Base-by-base conservation (phyloP, 805 yeast genomes). In the Metschnikowia chrysomelidarum region DNA sequence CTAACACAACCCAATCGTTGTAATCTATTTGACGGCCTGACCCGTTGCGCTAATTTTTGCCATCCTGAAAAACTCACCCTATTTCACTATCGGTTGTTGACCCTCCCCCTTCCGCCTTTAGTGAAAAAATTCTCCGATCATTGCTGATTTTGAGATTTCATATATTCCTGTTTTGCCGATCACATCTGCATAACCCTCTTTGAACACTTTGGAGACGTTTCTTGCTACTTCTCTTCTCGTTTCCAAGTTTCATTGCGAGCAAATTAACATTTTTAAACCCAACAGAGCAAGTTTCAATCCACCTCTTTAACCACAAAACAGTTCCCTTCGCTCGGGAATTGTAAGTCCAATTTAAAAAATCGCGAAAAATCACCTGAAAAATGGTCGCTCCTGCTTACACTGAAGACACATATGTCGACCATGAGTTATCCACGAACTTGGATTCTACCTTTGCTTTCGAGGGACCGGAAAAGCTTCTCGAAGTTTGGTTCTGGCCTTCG, bases 381-480 rank as follows among this genome's bases (percentile, higher is more conserved):
- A 66, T 67, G 72, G 72, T 64, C 44, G 69, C 71, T 30, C 70
- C 73, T 24, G 65, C 69, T 28, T 62, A 59, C 52, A 27, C 40
- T 34, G 63, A 65, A 38, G 74, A 70, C 50, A 56, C 73, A 14
- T 79, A 71, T 54, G 78, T 87, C 50, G 89, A 89, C 60, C 91
- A 83, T 59, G 86, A 82, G 42, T 68, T 86, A 32, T 82, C 95
- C 7, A 80, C 79, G 28, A 73, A 76, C 41, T 68, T 89, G 45
- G 97, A 89, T 64, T 88, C 96, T 13, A 73, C 95, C 10, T 83
- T 79, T 54, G 96, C 97, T 2, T 91, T 91, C 57, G 98, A 91
- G 67, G 98, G 98, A 5, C 98, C 98, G 20, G 98, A 91, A 61
- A 93, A 91, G 61, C 69, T 91, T 38, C 69, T 93, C 26, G 96